Evolutionary conservation across 495 filamentous ascomycete genomes (phyloP).

Genomic region (Penicilliopsis zonata): DNA sequence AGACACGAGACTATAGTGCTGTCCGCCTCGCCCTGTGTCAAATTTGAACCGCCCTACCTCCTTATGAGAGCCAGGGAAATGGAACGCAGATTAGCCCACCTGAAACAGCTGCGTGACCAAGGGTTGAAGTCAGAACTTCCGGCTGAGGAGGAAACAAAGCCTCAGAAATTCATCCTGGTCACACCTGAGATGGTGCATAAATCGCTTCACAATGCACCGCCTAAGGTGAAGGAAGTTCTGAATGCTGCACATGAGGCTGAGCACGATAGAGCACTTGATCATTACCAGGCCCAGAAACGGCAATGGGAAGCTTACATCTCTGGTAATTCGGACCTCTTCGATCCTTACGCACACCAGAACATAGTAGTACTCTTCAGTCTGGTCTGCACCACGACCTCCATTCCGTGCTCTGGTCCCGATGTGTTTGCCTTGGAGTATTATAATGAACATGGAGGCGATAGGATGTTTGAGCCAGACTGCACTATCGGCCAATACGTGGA

Average conservation of each 20-base stretch:
- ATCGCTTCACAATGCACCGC: constrained; percentile 60
- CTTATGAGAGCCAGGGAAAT: constrained; percentile 85
- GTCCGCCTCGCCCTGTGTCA: constrained; percentile 94
- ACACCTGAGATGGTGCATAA: constrained; percentile 89
- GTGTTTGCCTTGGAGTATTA: constrained; percentile 83
- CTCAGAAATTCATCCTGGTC: constrained; percentile 74
- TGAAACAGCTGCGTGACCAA: constrained; percentile 72
- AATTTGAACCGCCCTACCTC: constrained; percentile 85
- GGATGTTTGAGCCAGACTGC: constrained; percentile 67
- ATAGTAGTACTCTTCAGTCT: constrained; percentile 91
- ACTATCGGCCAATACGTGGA: constrained; percentile 95
- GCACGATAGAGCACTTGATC: constrained; percentile 88
- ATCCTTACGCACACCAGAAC: constrained; percentile 88
- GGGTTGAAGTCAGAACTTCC: constrained; percentile 42
- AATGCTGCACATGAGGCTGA: constrained; percentile 92
- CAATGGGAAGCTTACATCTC: constrained; percentile 92
- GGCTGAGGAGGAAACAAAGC: constrained; percentile 45
- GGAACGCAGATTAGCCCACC: constrained; percentile 66
- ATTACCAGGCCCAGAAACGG: constrained; percentile 85
- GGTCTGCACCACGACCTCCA: constrained; percentile 79
- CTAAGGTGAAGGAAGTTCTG: constrained; percentile 82
- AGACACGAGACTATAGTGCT: constrained; percentile 85
- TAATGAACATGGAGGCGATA: constrained; percentile 62
- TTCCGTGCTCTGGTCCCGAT: constrained; percentile 85
- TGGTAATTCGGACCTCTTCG: constrained; percentile 74